These are phyloP conservation scores for Penicillium antarcticum DNA, from an alignment of 495 filamentous ascomycete genomes.

Conservation along the genomic window DNA sequence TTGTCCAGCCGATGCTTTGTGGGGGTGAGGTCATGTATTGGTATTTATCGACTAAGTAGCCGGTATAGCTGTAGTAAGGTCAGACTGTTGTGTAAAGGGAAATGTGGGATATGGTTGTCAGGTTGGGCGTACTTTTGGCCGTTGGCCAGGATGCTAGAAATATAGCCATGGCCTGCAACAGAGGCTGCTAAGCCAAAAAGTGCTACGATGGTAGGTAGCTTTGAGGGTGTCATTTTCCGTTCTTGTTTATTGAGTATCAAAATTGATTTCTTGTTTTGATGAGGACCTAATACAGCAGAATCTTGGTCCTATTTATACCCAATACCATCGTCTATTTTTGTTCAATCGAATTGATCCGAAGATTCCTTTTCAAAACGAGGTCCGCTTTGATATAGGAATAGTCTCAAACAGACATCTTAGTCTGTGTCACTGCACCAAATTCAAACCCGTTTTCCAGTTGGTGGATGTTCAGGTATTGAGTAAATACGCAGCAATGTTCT, in stretches of 20 bases:
- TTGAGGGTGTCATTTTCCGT: slow-evolving; percentile 24
- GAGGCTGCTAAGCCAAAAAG: slow-evolving; percentile 41
- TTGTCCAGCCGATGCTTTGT: slow-evolving; percentile 53
- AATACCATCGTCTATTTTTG: too few species aligned
- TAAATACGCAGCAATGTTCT: too few species aligned
- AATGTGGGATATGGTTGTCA: not conserved
- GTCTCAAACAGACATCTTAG: slow-evolving; percentile 7
- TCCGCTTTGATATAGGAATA: slow-evolving; percentile 19
- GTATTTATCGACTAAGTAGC: slow-evolving; percentile 32
- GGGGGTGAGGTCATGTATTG: slow-evolving; percentile 41
- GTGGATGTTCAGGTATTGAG: too few species aligned
- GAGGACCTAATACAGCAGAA: too few species aligned
- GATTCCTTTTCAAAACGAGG: not conserved
- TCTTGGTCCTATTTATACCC: too few species aligned
- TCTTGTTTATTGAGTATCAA: not conserved
- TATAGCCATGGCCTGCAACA: slow-evolving; percentile 57
- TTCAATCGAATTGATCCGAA: not conserved
- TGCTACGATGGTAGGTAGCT: slow-evolving; percentile 23
- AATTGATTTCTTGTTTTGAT: too few species aligned
- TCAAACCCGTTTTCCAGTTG: too few species aligned
- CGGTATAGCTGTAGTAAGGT: slow-evolving; percentile 23
- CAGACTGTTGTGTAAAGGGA: not conserved
- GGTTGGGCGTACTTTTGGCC: slow-evolving; percentile 35
- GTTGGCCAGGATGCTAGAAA: slow-evolving; percentile 52
- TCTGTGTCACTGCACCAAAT: too few species aligned